Evolutionary conservation across 345 rosid species (phyloP).

Genomic region (Boechera stricta): DNA sequence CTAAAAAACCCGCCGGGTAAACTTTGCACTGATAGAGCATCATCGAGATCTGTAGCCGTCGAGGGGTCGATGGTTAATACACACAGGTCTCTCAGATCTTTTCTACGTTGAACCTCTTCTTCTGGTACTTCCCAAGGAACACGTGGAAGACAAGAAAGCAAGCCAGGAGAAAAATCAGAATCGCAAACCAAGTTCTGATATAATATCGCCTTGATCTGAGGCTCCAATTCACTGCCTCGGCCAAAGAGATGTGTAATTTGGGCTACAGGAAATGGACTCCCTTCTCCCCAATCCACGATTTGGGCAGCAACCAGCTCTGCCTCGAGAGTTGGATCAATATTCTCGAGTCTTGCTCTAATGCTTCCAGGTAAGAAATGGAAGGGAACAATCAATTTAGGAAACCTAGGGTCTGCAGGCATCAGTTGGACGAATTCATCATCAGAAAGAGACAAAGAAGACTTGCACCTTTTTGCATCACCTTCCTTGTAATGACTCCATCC

Average conservation of each 20-base stretch:
- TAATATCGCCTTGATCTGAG: constrained; percentile 72
- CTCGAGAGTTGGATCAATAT: constrained; percentile 63
- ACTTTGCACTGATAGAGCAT: constrained; percentile 83
- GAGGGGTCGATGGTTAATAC: constrained; percentile 78
- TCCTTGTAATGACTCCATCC: constrained; percentile 59
- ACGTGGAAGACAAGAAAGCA: constrained; percentile 68
- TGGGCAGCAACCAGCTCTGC: constrained; percentile 79
- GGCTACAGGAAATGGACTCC: constrained; percentile 64
- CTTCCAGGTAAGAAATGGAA: constrained; percentile 60
- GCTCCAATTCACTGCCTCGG: constrained; percentile 66
- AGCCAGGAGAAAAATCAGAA: constrained; percentile 68
- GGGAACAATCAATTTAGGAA: constrained; percentile 71
- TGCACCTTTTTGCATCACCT: constrained; percentile 52
- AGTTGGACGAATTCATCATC: constrained; percentile 59
- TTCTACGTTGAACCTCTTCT: constrained; percentile 62
- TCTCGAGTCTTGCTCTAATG: constrained; percentile 68
- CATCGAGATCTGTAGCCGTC: constrained; percentile 84
- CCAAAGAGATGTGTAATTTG: constrained; percentile 66
- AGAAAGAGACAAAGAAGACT: constrained; percentile 41
- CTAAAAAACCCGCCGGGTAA: constrained; percentile 60
- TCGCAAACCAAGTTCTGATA: constrained; percentile 65
- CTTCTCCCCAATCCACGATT: constrained; percentile 73
- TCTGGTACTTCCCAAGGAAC: constrained; percentile 76
- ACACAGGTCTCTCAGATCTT: constrained; percentile 77
- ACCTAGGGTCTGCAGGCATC: constrained; percentile 68